Base-by-base conservation (phyloP, 148 eudicot genomes). In the Chenopodium formosanum region DNA sequence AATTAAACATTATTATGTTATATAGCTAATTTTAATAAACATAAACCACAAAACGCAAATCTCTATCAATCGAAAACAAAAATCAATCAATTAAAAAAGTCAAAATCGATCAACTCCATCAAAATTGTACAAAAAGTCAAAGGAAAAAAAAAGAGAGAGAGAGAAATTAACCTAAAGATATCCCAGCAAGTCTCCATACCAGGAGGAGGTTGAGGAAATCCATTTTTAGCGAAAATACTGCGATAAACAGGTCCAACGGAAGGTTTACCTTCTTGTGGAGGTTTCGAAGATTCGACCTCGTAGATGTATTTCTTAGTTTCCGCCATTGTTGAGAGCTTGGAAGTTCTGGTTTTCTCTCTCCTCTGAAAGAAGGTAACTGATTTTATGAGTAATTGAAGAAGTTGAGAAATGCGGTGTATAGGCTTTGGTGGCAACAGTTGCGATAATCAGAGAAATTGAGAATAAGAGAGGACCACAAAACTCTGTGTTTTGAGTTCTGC, bases 151-250 rank as follows among this genome's bases (percentile, higher is more conserved):
- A 25, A 25, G 25, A 25, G 25, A 44, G 16, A 73, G 75, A 67
- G 78, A 77, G 52, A 86, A 50, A 69, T 32, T 44, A 4, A 95
- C 98, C 97, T 93, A 82, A 95, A 93, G 85, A 95, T 85, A 68
- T 93, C 98, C 98, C 98, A 95, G 77, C 98, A 95, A 83, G 94
- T 87, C 6, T 90, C 94, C 87, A 93, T 81, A 10, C 92, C 97
- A 2, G 81, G 56, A 71, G 92, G 88, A 75, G 90, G 91, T 13
- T 80, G 78, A 19, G 93, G 96, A 84, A 90, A 87, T 7, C 97
- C 97, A 79, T 93, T 91, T 85, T 92, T 95, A 2, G 97, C 97
- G 83, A 78, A 89, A n/a, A 84, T 9, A 67, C 87, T 93, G 5
- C 98, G 95, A 70, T 93, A 94, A 64, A 91, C 98, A 17, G 95